Evolutionary conservation across 768 basidiomycete genomes (phyloP).

Genomic region (Favolaschia claudopus): DNA sequence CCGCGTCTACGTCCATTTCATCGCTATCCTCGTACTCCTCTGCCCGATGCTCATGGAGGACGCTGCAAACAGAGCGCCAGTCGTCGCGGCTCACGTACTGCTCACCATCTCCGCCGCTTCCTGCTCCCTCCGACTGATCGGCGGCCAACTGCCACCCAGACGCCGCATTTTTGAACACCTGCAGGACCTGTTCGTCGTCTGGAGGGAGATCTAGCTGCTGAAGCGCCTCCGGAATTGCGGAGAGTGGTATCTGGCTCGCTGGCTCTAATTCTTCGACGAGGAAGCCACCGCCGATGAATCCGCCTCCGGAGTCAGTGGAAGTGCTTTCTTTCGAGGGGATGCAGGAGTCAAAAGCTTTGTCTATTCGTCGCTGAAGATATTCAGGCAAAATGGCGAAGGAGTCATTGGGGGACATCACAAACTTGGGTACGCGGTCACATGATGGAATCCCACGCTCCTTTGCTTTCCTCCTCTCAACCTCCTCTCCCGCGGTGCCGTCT

Average conservation of each 20-base stretch:
- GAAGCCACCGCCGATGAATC: constrained; percentile 42
- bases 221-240: constrained; percentile 67
- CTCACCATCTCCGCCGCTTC: constrained; percentile 29
- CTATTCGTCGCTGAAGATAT: constrained; percentile 54
- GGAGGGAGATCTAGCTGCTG: constrained; percentile 70
- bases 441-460: too few species aligned
- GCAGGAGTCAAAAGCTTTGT: constrained; percentile 55
- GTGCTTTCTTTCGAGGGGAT: constrained; percentile 12
- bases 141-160: constrained; percentile 66
- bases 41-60: constrained; percentile 61
- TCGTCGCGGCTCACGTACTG: constrained; percentile 66
- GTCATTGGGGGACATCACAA: constrained; percentile 16
- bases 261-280: constrained; percentile 30
- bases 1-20: constrained; percentile 26
- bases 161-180: constrained; percentile 79
- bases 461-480: too few species aligned
- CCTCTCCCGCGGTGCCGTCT: too few species aligned
- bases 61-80: constrained; percentile 84
- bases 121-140: constrained; percentile 22
- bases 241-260: constrained; percentile 55
- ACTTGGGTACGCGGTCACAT: too few species aligned
- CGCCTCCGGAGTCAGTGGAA: constrained; percentile 24
- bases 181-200: constrained; percentile 76
- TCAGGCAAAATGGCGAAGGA: constrained; percentile 50
- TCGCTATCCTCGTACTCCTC: constrained; percentile 36